These are phyloP conservation scores for Zygnema cylindricum DNA, from an alignment of 139 green algal species.

Conservation along the genomic window DNA sequence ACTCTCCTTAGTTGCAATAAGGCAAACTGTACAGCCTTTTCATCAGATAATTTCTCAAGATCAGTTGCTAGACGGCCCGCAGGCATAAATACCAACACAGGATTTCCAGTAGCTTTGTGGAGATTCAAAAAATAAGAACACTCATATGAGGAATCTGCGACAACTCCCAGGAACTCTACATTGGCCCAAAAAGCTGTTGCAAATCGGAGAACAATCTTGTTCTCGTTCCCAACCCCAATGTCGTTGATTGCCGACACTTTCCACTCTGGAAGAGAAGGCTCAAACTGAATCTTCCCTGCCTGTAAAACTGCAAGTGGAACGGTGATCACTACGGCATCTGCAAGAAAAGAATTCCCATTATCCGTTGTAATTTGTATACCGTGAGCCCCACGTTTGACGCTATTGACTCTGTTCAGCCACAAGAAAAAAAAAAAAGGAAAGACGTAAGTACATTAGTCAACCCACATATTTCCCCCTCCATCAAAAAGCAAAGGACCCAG, in stretches of 20 bases:
- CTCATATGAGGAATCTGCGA: constrained; percentile 48
- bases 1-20: constrained; percentile 34
- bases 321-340: constrained; percentile 51
- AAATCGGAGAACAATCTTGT: constrained; percentile 60
- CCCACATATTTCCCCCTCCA: no score
- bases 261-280: constrained; percentile 44
- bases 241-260: constrained; percentile 32
- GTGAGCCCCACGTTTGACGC: not conserved
- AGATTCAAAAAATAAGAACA: constrained; percentile 64
- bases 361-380: constrained; percentile 28
- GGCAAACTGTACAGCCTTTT: constrained; percentile 47
- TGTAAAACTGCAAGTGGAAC: constrained; percentile 56
- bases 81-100: constrained; percentile 60
- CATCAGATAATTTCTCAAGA: constrained; percentile 51
- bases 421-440: no score
- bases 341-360: not conserved
- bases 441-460: no score
- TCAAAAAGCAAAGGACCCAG: no score
- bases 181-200: constrained; percentile 51
- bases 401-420: not conserved
- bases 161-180: constrained; percentile 60
- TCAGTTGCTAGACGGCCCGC: constrained; percentile 48
- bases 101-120: constrained; percentile 51
- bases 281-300: constrained; percentile 35
- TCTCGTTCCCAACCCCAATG: constrained; percentile 59